Conservation (phyloP, 2,329 filamentous ascomycete genomes). For the Neofusicoccum sp. region DNA sequence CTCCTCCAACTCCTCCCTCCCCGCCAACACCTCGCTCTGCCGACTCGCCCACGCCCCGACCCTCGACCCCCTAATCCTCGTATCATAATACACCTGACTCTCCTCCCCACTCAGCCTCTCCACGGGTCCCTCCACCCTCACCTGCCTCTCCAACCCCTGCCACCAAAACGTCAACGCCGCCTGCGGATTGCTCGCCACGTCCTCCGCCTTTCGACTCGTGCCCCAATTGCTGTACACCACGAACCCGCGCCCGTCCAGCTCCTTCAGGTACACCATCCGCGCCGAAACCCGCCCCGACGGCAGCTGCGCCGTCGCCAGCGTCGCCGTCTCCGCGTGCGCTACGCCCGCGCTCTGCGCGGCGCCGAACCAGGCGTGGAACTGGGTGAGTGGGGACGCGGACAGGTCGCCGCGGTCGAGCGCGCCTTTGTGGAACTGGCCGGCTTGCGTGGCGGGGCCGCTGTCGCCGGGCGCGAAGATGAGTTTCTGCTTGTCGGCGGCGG, state of each 20-base stretch:
- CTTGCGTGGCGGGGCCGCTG: constrained; percentile 52
- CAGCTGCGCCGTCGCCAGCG: constrained; percentile 77
- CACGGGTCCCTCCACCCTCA: constrained; percentile 78
- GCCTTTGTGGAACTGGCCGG: constrained; percentile 72
- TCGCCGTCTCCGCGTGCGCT: constrained; percentile 82
- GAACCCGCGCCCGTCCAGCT: constrained; percentile 79
- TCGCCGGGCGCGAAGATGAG: constrained; percentile 62
- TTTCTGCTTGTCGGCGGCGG: constrained; percentile 24
- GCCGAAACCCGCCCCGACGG: constrained; percentile 82
- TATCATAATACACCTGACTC: constrained; percentile 65
- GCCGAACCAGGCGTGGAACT: constrained; percentile 90
- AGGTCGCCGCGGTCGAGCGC: constrained; percentile 63
- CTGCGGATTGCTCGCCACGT: constrained; percentile 71
- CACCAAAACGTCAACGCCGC: constrained; percentile 90
- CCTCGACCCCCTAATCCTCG: constrained; percentile 71
- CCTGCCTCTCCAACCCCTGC: constrained; percentile 81
- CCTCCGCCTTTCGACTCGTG: constrained; percentile 66
- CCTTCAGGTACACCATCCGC: constrained; percentile 91
- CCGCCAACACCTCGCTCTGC: constrained; percentile 75
- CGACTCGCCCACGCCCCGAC: constrained; percentile 91
- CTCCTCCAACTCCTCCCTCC: constrained; percentile 69
- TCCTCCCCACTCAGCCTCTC: constrained; percentile 68
- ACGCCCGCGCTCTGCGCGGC: constrained; percentile 62
- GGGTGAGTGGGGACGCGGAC: constrained; percentile 64
- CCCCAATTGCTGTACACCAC: constrained; percentile 93